These are phyloP conservation scores for Termitomyces sp. DNA, from an alignment of 768 basidiomycete genomes.

Conservation along the genomic window DNA sequence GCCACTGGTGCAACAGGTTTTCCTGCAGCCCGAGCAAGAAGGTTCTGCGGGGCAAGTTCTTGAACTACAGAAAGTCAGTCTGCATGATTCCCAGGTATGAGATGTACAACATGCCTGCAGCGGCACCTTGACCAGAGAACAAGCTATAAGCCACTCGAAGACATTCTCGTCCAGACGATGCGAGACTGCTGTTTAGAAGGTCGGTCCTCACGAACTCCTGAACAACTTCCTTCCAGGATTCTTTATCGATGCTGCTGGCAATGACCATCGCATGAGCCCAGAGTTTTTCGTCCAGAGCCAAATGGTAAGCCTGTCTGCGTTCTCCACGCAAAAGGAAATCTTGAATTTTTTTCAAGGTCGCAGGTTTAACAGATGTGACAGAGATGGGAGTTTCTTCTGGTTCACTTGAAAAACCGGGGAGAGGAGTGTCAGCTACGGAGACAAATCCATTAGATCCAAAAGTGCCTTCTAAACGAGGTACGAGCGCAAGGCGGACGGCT, in stretches of 20 bases:
- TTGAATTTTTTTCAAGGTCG: slow-evolving; percentile 72
- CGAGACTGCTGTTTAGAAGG: slow-evolving; percentile 31
- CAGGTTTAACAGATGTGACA: slow-evolving; percentile 51
- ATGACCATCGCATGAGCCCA: slow-evolving; percentile 98
- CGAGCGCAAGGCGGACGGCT: slow-evolving; percentile 67
- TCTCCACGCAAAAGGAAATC: slow-evolving; percentile 78
- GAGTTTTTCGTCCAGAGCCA: slow-evolving; percentile 80
- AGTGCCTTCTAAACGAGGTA: slow-evolving; percentile 45
- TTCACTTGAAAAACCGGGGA: slow-evolving; percentile 15
- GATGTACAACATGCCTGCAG: slow-evolving; percentile 48
- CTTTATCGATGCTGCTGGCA: slow-evolving; percentile 87
- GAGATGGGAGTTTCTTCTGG: slow-evolving; percentile 49
- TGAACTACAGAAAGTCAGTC: slow-evolving; percentile 45
- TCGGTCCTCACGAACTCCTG: slow-evolving; percentile 80
- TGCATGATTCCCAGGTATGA: background rate
- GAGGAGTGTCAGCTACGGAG: slow-evolving; percentile 25
- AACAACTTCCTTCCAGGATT: slow-evolving; percentile 89
- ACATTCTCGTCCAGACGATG: slow-evolving; percentile 53
- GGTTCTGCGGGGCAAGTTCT: slow-evolving; percentile 58
- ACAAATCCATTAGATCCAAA: slow-evolving; percentile 21
- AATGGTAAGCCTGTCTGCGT: slow-evolving; percentile 79
- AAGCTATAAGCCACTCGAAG: slow-evolving; percentile 78
- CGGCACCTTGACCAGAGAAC: slow-evolving; percentile 77
- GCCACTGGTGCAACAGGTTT: slow-evolving; percentile 36
- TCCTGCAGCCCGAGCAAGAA: slow-evolving; percentile 36